Base-by-base conservation (phyloP, 2,329 filamentous ascomycete species). In the Ceratocystis cacaofunesta region DNA sequence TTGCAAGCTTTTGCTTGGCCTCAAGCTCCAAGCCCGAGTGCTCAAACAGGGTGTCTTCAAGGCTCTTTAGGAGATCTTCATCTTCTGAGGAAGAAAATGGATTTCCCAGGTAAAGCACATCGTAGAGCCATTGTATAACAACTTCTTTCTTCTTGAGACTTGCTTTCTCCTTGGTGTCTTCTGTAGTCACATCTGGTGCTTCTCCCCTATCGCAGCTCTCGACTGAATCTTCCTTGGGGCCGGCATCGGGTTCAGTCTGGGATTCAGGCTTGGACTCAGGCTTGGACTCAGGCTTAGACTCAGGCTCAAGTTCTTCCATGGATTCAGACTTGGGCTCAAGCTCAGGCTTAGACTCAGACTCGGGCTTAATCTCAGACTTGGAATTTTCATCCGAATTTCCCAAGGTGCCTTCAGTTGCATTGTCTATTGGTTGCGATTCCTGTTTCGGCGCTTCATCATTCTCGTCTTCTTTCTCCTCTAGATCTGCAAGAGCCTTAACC, bases 121-220 rank as follows among this genome's bases (percentile, higher is more conserved):
- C 85, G 68, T 85, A 86, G 2, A 85, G 74, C 76, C 83, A 84
- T 69, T 88, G 85, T 0, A 78, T 78, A 10, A 79, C 73, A 12
- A 86, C 70, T 48, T 86, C 83, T 44, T 17, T 30, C 30, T 3
- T 66, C 25, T 64, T 36, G 1, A 57, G 19, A 25, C 30, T 30
- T 30, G 19, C 41, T 10, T 43, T 63, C 22, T 68, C 57, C 3
- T 60, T 43, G 6, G 30, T 28, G 7, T 63, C 61, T 1, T 67
- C 68, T 0, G 70, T 62, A 2, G 68, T 57, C 2, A 67, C 63
- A 6, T 68, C 66, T 1, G 5, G 22, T 68, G 60, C 7, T 12
- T 48, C 60, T 48, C 28, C 60, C 28, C 19, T 36, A 17, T 62
- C 58, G 15, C 17, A 19, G 22, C 32, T 46, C 48, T 48, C 8